These are phyloP conservation scores for Aristolochia fimbriata DNA, from an alignment of 164 flowering plant genomes.

Conservation along the genomic window DNA sequence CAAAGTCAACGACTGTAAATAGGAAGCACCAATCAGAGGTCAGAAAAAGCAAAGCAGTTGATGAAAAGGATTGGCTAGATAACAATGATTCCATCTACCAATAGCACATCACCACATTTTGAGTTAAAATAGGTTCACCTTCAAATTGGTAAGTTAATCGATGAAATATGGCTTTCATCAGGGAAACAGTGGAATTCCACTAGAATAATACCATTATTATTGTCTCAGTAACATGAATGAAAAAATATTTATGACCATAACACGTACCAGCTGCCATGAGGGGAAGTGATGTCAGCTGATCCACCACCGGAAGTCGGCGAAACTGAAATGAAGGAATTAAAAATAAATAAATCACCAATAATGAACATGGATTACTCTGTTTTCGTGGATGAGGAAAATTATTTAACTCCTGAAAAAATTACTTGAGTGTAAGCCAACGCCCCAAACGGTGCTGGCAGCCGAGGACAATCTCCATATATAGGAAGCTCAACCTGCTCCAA, in stretches of 20 bases:
- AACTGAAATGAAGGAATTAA: constrained; percentile 25
- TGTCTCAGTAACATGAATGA: background rate
- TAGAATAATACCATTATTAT: background rate
- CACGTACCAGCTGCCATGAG: constrained; percentile 47
- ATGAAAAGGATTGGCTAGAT: background rate
- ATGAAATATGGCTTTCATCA: background rate
- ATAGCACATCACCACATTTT: background rate
- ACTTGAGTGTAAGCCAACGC: constrained; percentile 38
- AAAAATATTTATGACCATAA: too few relatives aligned
- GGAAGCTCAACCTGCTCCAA: constrained; percentile 53
- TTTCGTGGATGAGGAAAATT: background rate
- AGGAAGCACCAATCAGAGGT: background rate
- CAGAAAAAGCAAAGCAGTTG: background rate
- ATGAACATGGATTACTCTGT: background rate
- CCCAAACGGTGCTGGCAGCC: constrained; percentile 51
- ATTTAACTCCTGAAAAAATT: constrained; percentile 2
- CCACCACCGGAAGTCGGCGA: constrained; percentile 34
- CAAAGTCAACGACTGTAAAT: constrained; percentile 51
- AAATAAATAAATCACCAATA: background rate
- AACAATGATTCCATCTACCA: background rate
- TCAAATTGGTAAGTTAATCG: too few relatives aligned
- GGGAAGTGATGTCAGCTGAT: constrained; percentile 46
- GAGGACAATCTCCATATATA: constrained; percentile 41
- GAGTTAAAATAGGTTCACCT: background rate
- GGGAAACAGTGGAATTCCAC: background rate